These are phyloP conservation scores for Talaromyces sp. DNA, from an alignment of 2,329 filamentous ascomycete genomes.

Conservation along the genomic window DNA sequence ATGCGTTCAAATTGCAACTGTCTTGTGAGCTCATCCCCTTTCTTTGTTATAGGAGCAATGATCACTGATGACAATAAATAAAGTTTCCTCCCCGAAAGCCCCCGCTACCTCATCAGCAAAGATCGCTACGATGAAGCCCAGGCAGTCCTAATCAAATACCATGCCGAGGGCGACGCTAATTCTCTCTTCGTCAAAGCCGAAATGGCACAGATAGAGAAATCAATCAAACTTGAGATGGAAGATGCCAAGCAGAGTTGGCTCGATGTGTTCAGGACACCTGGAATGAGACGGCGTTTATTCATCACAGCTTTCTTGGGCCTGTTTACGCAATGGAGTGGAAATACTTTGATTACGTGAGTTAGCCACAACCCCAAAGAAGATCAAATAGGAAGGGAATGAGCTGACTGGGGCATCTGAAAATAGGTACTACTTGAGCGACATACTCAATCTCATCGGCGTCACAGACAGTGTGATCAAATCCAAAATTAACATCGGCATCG, in stretches of 20 bases:
- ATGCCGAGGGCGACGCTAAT: constrained; percentile 53
- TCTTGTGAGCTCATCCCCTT: constrained; percentile 16
- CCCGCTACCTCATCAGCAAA: constrained; percentile 29
- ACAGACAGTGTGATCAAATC: constrained; percentile 38
- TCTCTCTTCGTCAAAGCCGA: constrained; percentile 59
- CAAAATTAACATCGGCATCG: constrained; percentile 40
- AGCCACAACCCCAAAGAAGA: not conserved
- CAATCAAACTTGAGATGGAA: constrained; percentile 57
- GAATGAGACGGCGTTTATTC: constrained; percentile 41
- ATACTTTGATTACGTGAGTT: constrained; percentile 37
- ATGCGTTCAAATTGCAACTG: constrained; percentile 27
- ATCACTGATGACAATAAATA: not conserved
- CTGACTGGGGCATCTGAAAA: constrained; percentile 33
- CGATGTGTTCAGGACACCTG: constrained; percentile 33
- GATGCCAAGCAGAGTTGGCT: constrained; percentile 25
- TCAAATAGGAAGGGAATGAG: constrained; percentile 24
- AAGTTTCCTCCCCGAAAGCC: constrained; percentile 28
- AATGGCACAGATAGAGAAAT: constrained; percentile 59
- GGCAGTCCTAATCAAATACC: constrained; percentile 42
- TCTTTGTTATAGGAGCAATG: not conserved
- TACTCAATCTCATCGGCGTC: constrained; percentile 42
- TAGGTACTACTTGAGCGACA: constrained; percentile 30
- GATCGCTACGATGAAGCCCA: constrained; percentile 30
- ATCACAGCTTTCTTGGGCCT: constrained; percentile 40
- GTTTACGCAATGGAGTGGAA: constrained; percentile 43